Conservation (phyloP, 495 filamentous ascomycete genomes). For the Penicilliopsis zonata region DNA sequence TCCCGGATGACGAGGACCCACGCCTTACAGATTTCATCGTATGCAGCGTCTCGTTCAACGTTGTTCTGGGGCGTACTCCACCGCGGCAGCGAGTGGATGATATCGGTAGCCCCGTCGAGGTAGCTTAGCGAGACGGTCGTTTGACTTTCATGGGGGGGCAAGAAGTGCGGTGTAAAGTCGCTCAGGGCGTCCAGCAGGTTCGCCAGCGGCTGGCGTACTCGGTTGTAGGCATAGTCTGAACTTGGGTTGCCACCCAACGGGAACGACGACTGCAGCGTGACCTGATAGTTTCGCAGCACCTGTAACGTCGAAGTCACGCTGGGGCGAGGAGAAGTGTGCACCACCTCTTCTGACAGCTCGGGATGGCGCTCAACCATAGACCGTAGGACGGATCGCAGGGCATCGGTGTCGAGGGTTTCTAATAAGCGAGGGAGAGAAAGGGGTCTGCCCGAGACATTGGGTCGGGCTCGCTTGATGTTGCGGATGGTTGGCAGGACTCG, state of each 20-base stretch:
- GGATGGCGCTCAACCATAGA: slow-evolving; percentile 85
- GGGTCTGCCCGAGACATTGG: slow-evolving; percentile 65
- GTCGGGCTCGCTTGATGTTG: slow-evolving; percentile 49
- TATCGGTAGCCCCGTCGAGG: slow-evolving; percentile 76
- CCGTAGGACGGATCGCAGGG: slow-evolving; percentile 70
- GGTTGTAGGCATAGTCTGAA: slow-evolving; percentile 91
- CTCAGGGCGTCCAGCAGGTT: slow-evolving; percentile 78
- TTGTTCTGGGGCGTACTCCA: slow-evolving; percentile 81
- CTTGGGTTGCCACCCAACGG: slow-evolving; percentile 71
- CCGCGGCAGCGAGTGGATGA: slow-evolving; percentile 78
- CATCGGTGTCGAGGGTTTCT: slow-evolving; percentile 77
- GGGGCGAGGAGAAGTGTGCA: slow-evolving; percentile 74
- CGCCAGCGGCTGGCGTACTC: slow-evolving; percentile 69
- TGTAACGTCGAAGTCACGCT: slow-evolving; percentile 66
- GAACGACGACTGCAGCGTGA: slow-evolving; percentile 63
- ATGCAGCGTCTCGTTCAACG: slow-evolving; percentile 83
- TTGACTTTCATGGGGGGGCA: slow-evolving; percentile 82
- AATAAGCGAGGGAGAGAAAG: slow-evolving; percentile 72
- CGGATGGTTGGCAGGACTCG: slow-evolving; percentile 56
- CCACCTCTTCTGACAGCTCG: slow-evolving; percentile 60
- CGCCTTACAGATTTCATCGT: slow-evolving; percentile 88
- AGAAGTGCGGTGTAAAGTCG: slow-evolving; percentile 90
- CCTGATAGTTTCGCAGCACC: slow-evolving; percentile 73
- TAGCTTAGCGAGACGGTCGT: slow-evolving; percentile 67
- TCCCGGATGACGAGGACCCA: slow-evolving; percentile 90